Conservation (phyloP, 2,329 filamentous ascomycete species). For the Lecanoromycetidae sp. region DNA sequence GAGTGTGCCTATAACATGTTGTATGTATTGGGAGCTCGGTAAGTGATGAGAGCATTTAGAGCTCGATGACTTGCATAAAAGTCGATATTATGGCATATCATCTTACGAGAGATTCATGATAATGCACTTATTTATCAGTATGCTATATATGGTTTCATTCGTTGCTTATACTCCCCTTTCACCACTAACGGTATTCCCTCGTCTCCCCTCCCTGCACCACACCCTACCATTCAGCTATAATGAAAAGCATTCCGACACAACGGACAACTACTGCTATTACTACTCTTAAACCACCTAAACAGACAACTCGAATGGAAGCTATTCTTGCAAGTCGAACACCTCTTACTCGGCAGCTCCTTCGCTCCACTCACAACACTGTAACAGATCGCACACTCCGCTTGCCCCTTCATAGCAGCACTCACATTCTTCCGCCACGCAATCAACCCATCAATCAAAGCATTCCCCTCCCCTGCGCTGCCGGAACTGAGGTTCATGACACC, state of each 20-base stretch:
- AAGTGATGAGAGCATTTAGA: too few relatives aligned
- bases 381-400: constrained; percentile 92
- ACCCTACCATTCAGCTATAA: constrained; percentile 32
- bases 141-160: too few relatives aligned
- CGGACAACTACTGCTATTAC: constrained; percentile 82
- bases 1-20: too few relatives aligned
- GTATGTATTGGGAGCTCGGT: too few relatives aligned
- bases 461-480: constrained; percentile 40
- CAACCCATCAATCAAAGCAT: constrained; percentile 76
- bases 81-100: too few relatives aligned
- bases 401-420: constrained; percentile 74
- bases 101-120: too few relatives aligned
- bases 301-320: constrained; percentile 80
- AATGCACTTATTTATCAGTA: too few relatives aligned
- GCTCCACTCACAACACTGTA: constrained; percentile 87
- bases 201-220: too few relatives aligned
- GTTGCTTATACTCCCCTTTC: too few relatives aligned
- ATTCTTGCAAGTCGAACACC: constrained; percentile 85
- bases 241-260: constrained; percentile 82
- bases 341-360: constrained; percentile 82
- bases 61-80: too few relatives aligned
- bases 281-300: constrained; percentile 95
- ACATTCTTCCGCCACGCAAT: constrained; percentile 79
- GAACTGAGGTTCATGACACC: constrained; percentile 78
- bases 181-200: too few relatives aligned